These are phyloP conservation scores for Venturia nashicola DNA, from an alignment of 2,329 filamentous ascomycete species.

Conservation along the genomic window DNA sequence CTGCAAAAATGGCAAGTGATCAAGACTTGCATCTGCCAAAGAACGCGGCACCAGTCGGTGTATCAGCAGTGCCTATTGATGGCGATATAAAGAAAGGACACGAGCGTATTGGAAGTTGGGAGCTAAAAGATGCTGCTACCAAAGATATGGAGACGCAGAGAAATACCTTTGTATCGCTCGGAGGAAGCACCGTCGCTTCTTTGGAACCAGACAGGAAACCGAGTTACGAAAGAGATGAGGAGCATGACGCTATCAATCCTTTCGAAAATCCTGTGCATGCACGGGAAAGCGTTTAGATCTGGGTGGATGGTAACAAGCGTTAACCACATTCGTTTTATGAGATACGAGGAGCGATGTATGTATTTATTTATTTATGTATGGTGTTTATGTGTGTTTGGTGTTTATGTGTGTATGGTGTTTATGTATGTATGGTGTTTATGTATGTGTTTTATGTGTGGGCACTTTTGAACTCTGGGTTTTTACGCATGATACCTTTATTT, in stretches of 20 bases:
- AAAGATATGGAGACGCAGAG: conserved; percentile 11
- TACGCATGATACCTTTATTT: too few relatives aligned
- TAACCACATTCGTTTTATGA: background rate
- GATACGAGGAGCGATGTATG: background rate
- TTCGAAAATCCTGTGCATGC: conserved; percentile 31
- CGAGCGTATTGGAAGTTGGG: conserved; percentile 46
- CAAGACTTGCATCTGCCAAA: conserved; percentile 37
- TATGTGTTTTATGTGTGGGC: too few relatives aligned
- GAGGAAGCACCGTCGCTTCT: conserved; percentile 16
- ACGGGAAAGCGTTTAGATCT: conserved; percentile 33
- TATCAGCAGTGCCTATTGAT: conserved; percentile 18
- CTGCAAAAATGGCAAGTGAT: conserved; percentile 41
- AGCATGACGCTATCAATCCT: conserved; percentile 21
- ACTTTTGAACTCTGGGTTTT: too few relatives aligned
- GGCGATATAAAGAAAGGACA: conserved; percentile 28
- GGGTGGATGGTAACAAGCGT: too few relatives aligned
- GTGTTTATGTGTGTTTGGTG: background rate
- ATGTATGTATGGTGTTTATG: background rate
- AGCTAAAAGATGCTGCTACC: conserved; percentile 30
- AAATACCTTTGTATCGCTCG: conserved; percentile 4
- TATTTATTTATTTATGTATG: background rate
- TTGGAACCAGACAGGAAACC: conserved; percentile 21
- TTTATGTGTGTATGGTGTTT: background rate
- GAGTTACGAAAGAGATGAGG: conserved; percentile 35
- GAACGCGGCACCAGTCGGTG: conserved; percentile 20